These are phyloP conservation scores for Coniochaeta sp. DNA, from an alignment of 2,329 filamentous ascomycete genomes.

Conservation along the genomic window DNA sequence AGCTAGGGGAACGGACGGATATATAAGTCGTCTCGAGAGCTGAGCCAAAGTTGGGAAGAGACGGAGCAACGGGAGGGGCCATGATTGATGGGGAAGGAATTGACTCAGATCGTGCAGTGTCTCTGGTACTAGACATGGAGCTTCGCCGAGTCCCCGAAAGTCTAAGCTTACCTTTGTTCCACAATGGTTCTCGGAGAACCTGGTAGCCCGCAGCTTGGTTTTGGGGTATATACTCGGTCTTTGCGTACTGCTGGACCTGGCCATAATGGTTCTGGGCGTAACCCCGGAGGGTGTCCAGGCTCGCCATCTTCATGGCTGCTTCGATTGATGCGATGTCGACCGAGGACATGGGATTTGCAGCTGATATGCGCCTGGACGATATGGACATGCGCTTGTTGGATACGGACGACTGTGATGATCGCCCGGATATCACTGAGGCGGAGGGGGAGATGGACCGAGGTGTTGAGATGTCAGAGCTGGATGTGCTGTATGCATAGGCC, in stretches of 20 bases:
- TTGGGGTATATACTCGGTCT: constrained; percentile 47
- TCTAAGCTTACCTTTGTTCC: constrained; percentile 54
- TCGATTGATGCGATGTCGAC: constrained; percentile 52
- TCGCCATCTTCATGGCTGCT: constrained; percentile 52
- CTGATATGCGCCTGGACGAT: constrained; percentile 41
- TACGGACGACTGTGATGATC: constrained; percentile 42
- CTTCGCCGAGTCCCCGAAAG: background rate
- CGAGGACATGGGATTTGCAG: constrained; percentile 48
- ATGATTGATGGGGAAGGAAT: background rate
- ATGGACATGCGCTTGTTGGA: constrained; percentile 45
- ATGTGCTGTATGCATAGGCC: constrained; percentile 37
- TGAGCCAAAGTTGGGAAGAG: constrained; percentile 4
- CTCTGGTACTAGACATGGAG: background rate
- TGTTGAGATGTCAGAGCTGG: constrained; percentile 43
- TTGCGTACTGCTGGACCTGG: constrained; percentile 45
- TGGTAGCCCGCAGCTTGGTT: constrained; percentile 52
- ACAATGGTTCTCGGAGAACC: constrained; percentile 53
- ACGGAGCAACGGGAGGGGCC: constrained; percentile 1
- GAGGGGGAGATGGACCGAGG: constrained; percentile 48
- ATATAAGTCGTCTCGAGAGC: background rate
- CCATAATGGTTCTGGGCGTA: constrained; percentile 50
- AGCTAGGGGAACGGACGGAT: background rate
- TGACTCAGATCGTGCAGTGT: background rate
- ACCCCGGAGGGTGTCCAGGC: constrained; percentile 53
- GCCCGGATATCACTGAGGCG: constrained; percentile 37